phyloP scores from a whole-genome alignment of 768 basidiomycete genomes.

The Hygrocybe punicea region DNA sequence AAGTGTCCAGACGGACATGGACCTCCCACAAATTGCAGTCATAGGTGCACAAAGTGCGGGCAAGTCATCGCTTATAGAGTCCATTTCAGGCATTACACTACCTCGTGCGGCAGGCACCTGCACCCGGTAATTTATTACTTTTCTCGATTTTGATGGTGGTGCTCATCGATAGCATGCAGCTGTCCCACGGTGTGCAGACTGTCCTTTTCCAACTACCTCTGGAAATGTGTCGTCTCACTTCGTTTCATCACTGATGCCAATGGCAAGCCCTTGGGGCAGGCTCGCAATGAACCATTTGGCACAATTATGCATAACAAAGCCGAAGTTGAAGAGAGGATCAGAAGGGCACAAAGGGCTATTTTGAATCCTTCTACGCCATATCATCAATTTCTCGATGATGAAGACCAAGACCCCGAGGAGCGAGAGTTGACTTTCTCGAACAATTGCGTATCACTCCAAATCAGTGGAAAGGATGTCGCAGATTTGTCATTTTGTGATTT shows the following conservation, averaged over 20 bases:
- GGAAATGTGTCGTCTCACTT: constrained; percentile 53
- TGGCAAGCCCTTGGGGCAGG: constrained; percentile 39
- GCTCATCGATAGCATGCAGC: constrained; percentile 24
- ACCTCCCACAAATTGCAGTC: constrained; percentile 70
- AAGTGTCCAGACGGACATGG: constrained; percentile 67
- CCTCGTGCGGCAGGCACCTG: constrained; percentile 72
- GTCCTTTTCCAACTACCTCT: constrained; percentile 36
- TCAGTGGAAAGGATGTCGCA: constrained; percentile 56
- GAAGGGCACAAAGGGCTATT: constrained; percentile 63
- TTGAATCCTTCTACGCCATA: constrained; percentile 48
- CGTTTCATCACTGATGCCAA: constrained; percentile 41
- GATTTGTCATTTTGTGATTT: constrained; percentile 66
- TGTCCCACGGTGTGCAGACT: constrained; percentile 60
- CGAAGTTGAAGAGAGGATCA: constrained; percentile 62
- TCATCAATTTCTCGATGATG: constrained; percentile 39
- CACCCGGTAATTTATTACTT: constrained; percentile 48
- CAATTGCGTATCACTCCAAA: constrained; percentile 56
- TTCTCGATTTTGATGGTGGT: background rate
- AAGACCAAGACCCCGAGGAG: constrained; percentile 25
- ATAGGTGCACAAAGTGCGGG: constrained; percentile 72
- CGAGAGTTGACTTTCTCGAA: constrained; percentile 46
- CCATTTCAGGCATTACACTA: constrained; percentile 68
- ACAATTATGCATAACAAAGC: constrained; percentile 46
- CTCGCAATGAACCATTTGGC: constrained; percentile 44
- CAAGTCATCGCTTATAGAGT: constrained; percentile 74